phyloP scores from a whole-genome alignment of 352 stramenopile genomes.

The Nothophytophthora sp. region DNA sequence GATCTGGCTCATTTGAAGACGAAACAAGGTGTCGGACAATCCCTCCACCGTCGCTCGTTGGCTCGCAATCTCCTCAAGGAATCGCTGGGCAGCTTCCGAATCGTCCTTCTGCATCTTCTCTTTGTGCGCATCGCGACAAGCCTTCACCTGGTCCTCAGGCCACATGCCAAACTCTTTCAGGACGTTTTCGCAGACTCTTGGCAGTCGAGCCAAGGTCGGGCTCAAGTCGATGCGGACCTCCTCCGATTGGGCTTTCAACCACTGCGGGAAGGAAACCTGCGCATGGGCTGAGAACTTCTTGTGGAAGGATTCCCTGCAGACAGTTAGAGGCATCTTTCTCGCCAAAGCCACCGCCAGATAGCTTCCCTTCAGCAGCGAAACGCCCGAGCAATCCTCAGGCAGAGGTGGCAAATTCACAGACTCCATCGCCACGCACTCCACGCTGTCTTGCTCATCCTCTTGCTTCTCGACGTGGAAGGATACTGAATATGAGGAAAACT shows the following conservation, averaged over 20 bases:
- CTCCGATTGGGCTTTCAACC: conserved; percentile 23
- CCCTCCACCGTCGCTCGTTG: conserved; percentile 9
- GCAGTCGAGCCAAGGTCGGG: conserved; percentile 1
- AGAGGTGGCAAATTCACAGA: conserved; percentile 28
- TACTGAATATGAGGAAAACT: conserved; percentile 29
- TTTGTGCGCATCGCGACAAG: conserved; percentile 3
- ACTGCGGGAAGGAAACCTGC: conserved; percentile 14
- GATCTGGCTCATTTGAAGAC: background rate
- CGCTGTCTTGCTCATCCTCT: conserved; percentile 49
- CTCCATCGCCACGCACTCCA: conserved; percentile 17
- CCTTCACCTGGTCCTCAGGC: conserved; percentile 21
- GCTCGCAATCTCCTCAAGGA: conserved; percentile 12
- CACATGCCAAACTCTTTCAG: conserved; percentile 33
- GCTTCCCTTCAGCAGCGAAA: conserved; percentile 35
- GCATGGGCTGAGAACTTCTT: conserved; percentile 2
- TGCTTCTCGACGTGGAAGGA: conserved; percentile 52
- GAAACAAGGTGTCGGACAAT: conserved; percentile 13
- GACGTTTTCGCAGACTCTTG: conserved; percentile 18
- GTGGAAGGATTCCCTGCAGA: background rate
- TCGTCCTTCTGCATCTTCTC: conserved; percentile 11
- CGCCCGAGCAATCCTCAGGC: conserved; percentile 3
- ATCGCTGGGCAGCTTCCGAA: background rate
- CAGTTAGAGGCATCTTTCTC: conserved; percentile 15
- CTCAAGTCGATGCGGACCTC: conserved; percentile 22
- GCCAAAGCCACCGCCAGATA: conserved; percentile 26